Evolutionary conservation across 2,329 filamentous ascomycete genomes (phyloP).

Genomic region (Botrytis byssoidea): DNA sequence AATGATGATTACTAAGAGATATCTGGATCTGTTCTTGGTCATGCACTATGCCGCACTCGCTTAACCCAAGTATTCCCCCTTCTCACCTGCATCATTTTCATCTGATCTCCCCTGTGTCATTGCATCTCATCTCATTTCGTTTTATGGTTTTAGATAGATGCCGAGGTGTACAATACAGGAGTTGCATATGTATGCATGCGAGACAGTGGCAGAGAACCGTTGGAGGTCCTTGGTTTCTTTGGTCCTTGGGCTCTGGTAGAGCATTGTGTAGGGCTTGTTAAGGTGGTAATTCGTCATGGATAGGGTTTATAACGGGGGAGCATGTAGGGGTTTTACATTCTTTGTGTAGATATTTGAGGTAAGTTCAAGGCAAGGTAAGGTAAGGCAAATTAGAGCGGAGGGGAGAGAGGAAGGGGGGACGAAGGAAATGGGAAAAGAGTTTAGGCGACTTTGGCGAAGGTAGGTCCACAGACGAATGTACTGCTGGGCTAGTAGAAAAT

Average conservation of each 20-base stretch:
- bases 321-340: no score
- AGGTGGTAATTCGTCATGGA: not conserved
- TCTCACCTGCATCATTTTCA: not conserved
- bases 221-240: not conserved
- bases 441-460: not conserved
- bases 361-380: not conserved
- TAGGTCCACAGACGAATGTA: not conserved
- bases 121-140: not conserved
- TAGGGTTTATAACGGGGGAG: no score
- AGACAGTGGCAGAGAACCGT: not conserved
- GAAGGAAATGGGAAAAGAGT: no score
- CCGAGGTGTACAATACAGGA: not conserved
- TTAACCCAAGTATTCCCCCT: not conserved
- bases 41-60: not conserved
- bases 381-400: not conserved
- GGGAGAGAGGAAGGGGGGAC: no score
- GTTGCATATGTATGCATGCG: not conserved
- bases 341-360: not conserved
- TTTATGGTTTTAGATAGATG: not conserved
- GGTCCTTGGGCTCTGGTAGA: not conserved
- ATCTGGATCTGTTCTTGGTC: not conserved
- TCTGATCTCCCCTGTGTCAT: not conserved
- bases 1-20: slow-evolving; percentile 6
- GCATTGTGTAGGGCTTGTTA: not conserved
- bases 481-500: not conserved